Base-by-base conservation (phyloP, 352 stramenopile genomes). In the Globisporangium polare region DNA sequence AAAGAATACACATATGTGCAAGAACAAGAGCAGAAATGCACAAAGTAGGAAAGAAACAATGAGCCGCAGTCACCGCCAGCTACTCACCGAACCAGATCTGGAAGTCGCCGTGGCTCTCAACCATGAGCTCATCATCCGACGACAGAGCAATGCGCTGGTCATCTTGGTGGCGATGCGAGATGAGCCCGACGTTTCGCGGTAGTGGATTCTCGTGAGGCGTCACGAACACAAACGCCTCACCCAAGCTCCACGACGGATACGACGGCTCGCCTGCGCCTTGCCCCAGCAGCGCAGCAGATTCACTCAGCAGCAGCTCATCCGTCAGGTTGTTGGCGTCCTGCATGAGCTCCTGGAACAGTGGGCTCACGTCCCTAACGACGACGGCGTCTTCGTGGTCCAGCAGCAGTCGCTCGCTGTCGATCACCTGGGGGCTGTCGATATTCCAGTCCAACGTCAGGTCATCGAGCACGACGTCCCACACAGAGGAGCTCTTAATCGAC, bases 11-110 rank as follows among this genome's bases (percentile, higher is more conserved):
- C 22, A 46, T 45, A 46, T 46, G 17, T 22, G 9, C 41, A 20
- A 6, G 18, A 4, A 10, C 17, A 46, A n/a, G 41, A 46, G 41
- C 41, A 46, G 17, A 46, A 46, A 22, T n/a, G n/a, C 6, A 17
- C 13, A 7, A 43, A 17, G 15, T n/a, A 5, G 20, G 1, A 6
- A 29, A 1, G 18, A 24, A 51, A 15, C 20, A 22, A 5, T 29
- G 20, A 26, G 20, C 43, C 3, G 8, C 6, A 29, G n/a, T 15
- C 22, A 4, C 10, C 3, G 20, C 15, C 22, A 12, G 8, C 4
- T 62, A 62, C 13, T 35, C 37, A 18, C 35, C 41, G 22, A 58
- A 33, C 53, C 53, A 58, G 17, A 33, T 43, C 37, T 49, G 53
- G 35, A 50, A 49, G 35, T 50, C 53, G 22, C 45, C 24, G 13